Conservation (phyloP, 179 eudicot genomes). For the Sideroxylon spinosum region DNA sequence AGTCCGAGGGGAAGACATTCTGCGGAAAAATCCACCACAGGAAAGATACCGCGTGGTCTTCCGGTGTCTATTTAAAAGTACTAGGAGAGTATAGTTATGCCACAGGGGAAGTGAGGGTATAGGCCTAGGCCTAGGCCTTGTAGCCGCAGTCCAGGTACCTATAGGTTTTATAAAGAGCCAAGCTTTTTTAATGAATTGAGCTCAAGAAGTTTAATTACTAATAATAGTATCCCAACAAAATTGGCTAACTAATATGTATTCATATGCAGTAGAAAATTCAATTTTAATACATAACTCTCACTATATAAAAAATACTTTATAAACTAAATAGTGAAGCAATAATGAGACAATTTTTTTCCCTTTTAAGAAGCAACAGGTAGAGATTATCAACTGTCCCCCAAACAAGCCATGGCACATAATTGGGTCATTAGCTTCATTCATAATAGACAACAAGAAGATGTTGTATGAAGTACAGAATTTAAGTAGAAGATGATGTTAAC, state of each 20-base stretch:
- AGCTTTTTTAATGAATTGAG: too few species aligned
- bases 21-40: too few species aligned
- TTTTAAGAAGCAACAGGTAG: not conserved
- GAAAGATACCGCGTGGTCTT: too few species aligned
- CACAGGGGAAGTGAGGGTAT: too few species aligned
- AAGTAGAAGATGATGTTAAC: not conserved
- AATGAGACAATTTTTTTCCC: not conserved
- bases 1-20: too few species aligned
- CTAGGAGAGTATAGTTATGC: too few species aligned
- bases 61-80: too few species aligned
- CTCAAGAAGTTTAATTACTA: too few species aligned
- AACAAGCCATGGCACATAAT: not conserved
- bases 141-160: too few species aligned
- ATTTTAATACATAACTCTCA: not conserved
- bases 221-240: not conserved
- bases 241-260: not conserved
- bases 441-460: slow-evolving; percentile 6
- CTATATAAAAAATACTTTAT: not conserved
- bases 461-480: not conserved
- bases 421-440: slow-evolving; percentile 1
- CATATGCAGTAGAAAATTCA: not conserved
- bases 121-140: too few species aligned
- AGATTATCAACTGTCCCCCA: not conserved
- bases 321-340: not conserved
- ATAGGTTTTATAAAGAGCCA: too few species aligned